These are phyloP conservation scores for Blumeria graminis DNA, from an alignment of 2,329 filamentous ascomycete genomes.

Conservation along the genomic window DNA sequence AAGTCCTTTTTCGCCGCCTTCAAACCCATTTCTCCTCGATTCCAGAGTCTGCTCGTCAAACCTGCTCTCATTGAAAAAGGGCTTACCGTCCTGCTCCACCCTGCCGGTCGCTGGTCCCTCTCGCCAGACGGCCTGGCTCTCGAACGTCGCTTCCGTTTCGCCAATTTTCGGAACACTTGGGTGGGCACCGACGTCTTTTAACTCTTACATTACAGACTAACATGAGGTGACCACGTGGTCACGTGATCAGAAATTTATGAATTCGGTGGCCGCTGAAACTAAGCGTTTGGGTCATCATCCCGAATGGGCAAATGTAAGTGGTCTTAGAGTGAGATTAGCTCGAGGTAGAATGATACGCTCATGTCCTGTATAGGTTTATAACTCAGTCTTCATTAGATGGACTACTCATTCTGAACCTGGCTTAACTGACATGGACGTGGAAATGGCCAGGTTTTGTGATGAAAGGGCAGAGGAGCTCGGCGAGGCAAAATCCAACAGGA, in stretches of 20 bases:
- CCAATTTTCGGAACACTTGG: slow-evolving; percentile 41
- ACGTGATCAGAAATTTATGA: slow-evolving; percentile 42
- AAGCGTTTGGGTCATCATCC: slow-evolving; percentile 47
- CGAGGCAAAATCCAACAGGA: slow-evolving; percentile 15
- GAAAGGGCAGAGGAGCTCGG: slow-evolving; percentile 29
- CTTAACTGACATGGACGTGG: slow-evolving; percentile 37
- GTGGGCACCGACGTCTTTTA: slow-evolving; percentile 18
- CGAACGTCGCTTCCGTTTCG: slow-evolving; percentile 37
- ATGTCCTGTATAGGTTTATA: slow-evolving; percentile 30
- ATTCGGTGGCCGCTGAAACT: slow-evolving; percentile 41
- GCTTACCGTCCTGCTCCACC: too few species aligned
- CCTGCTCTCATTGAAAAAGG: too few species aligned
- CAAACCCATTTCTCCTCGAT: too few species aligned
- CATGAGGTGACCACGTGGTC: background rate
- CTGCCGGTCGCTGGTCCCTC: slow-evolving; percentile 24
- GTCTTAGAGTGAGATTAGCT: background rate
- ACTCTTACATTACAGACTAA: background rate
- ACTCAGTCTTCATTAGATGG: slow-evolving; percentile 46
- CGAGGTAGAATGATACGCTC: too few species aligned
- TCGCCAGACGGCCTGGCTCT: slow-evolving; percentile 26
- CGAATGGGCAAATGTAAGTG: slow-evolving; percentile 47
- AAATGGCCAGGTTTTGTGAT: slow-evolving; percentile 39
- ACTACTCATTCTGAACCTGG: slow-evolving; percentile 45
- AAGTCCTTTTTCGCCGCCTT: too few species aligned
- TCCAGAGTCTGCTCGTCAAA: too few species aligned